Evolutionary conservation across 305 asterid species (phyloP), one percentile per base, ranked within the genome.

Genomic region (Rubia tinctorum): DNA sequence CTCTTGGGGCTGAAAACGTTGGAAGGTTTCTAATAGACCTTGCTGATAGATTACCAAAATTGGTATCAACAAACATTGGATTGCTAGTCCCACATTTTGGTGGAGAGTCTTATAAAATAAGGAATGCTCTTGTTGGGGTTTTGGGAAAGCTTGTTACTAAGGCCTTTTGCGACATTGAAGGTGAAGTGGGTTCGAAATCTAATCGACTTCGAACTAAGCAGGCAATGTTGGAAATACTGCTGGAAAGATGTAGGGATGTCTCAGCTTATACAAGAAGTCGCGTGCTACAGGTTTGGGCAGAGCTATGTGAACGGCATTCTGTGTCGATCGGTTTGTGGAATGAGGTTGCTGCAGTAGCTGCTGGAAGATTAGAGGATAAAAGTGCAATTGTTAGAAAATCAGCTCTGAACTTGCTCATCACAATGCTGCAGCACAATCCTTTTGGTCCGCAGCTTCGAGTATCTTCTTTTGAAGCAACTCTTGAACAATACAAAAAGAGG

Each of bases 201-300:
- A 85, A 80, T 66, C 96, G 96, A 66, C 95, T 94, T 71, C 85
- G 96, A 69, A 89, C 97, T 27, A 94, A 94, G 81, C 99, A 94
- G 75, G 97, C 97, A 71, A 94, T 94, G 99, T 78, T 94, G 84
- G 97, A 94, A 81, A 94, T 94, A 68, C 82, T 94, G 77, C 79
- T 94, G 89, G 98, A 94, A 74, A 88, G 99, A 14, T 94, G 98
- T 73, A 88, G 98, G 77, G 99, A 94, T 77, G 88, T 90, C 68
- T 90, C 99, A 43, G 99, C 99, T 69, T 94, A 94, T 75, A 91
- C 99, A n/a, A 88, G 97, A 87, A 89, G 97, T 78, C 91, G 97
- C 47, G 96, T 86, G 76, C 99, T 91, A 84, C 99, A 94, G 85
- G 97, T 91, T 25, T 94, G 99, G 99, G 83, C 97, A 60, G 99